These are phyloP conservation scores for Lichina pygmaea DNA, from an alignment of 495 filamentous ascomycete species.

Conservation along the genomic window DNA sequence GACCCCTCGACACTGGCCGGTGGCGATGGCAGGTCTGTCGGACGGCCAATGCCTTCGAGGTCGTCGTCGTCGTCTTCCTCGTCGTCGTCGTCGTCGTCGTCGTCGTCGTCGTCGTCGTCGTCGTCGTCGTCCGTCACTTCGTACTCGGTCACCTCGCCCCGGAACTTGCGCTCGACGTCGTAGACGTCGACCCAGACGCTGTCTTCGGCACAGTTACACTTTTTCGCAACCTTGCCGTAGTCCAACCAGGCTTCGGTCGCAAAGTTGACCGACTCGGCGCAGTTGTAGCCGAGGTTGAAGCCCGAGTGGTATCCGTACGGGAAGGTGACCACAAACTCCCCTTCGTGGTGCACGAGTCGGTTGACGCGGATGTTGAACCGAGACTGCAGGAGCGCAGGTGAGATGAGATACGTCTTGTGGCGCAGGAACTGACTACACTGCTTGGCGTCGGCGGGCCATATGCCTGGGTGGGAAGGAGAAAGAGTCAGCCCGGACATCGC, in stretches of 20 bases:
- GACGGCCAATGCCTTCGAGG: constrained; percentile 35
- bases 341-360: constrained; percentile 80
- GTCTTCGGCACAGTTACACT: constrained; percentile 84
- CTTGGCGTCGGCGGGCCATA: constrained; percentile 92
- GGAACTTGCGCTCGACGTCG: constrained; percentile 79
- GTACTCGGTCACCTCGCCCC: constrained; percentile 74
- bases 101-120: constrained; percentile 37
- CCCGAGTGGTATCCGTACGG: constrained; percentile 97
- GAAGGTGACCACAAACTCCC: constrained; percentile 96
- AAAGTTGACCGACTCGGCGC: constrained; percentile 97
- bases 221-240: constrained; percentile 90
- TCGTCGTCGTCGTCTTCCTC: constrained; percentile 40
- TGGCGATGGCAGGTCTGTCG: constrained; percentile 51
- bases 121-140: constrained; percentile 51
- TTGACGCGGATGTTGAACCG: constrained; percentile 89
- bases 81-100: constrained; percentile 41
- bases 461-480: constrained; percentile 12
- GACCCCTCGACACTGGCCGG: constrained; percentile 45
- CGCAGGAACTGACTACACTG: constrained; percentile 88
- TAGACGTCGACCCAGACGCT: constrained; percentile 95
- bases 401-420: constrained; percentile 97
- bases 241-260: constrained; percentile 81
- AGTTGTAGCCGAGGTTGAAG: constrained; percentile 96
- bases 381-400: constrained; percentile 57
- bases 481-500: constrained; percentile 1